Conservation (phyloP, 2,329 filamentous ascomycete genomes). For the Thielaviopsis punctulata region DNA sequence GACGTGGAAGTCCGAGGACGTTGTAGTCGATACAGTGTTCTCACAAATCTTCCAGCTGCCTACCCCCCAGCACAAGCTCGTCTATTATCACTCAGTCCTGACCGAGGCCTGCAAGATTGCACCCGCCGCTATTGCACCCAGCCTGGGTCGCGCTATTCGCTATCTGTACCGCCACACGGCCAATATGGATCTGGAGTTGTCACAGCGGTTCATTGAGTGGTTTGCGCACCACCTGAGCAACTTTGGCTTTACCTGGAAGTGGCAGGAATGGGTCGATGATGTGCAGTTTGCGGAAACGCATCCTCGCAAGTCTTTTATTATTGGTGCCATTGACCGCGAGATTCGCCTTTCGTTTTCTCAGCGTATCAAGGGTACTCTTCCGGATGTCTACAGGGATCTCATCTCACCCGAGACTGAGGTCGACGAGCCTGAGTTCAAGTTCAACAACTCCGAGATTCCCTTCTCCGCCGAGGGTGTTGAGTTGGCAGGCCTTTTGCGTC, state of each 20-base stretch:
- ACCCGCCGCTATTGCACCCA: conserved; percentile 89
- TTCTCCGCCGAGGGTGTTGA: conserved; percentile 75
- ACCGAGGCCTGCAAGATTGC: conserved; percentile 94
- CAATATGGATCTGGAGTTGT: conserved; percentile 71
- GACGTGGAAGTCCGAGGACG: conserved; percentile 95
- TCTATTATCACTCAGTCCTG: conserved; percentile 90
- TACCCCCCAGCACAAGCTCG: conserved; percentile 73
- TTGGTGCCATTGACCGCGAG: conserved; percentile 84
- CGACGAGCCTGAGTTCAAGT: conserved; percentile 94
- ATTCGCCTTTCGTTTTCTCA: conserved; percentile 92
- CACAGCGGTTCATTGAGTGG: conserved; percentile 86
- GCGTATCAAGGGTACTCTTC: conserved; percentile 84
- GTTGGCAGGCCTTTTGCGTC: conserved; percentile 59
- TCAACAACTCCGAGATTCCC: conserved; percentile 55
- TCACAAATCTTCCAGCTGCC: conserved; percentile 86
- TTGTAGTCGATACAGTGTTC: conserved; percentile 93
- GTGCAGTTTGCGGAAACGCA: conserved; percentile 59
- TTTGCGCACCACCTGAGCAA: conserved; percentile 96
- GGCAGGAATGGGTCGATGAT: conserved; percentile 91
- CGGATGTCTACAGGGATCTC: conserved; percentile 61
- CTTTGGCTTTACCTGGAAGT: conserved; percentile 99
- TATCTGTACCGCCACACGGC: conserved; percentile 74
- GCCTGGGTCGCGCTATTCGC: conserved; percentile 79
- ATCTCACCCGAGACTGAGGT: conserved; percentile 82
- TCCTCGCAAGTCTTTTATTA: conserved; percentile 85